Conservation (phyloP, 208 protist genomes). For the Leishmania guyanensis region DNA sequence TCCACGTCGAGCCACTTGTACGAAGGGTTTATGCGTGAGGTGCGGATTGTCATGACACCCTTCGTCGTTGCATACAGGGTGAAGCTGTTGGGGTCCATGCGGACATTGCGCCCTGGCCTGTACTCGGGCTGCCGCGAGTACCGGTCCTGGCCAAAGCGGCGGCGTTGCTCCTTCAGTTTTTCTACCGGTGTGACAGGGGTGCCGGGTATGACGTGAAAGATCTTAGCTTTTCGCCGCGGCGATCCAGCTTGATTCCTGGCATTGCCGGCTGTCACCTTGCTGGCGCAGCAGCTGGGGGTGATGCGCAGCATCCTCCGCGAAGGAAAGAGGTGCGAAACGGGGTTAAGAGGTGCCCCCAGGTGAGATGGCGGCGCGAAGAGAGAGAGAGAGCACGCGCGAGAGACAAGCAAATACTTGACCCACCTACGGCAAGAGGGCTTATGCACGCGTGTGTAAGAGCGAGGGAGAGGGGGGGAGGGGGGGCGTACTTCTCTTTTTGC, state of each 20-base stretch:
- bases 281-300: constrained; percentile 35
- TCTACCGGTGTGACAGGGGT: constrained; percentile 78
- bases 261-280: constrained; percentile 83
- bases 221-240: constrained; percentile 59
- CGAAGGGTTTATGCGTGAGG: constrained; percentile 62
- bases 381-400: neutral
- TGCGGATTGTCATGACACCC: constrained; percentile 78
- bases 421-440: neutral
- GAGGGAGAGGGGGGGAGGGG: neutral
- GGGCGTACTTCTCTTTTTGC: neutral
- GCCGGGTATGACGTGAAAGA: constrained; percentile 78
- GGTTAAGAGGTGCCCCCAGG: neutral
- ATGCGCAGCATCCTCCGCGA: constrained; percentile 53
- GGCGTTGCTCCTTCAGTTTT: constrained; percentile 82
- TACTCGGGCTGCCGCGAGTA: constrained; percentile 80
- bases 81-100: constrained; percentile 83
- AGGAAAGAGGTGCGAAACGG: neutral
- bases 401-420: neutral
- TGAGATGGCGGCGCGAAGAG: neutral
- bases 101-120: constrained; percentile 70
- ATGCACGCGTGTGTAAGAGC: neutral
- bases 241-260: constrained; percentile 80
- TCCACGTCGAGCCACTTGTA: constrained; percentile 90
- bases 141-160: constrained; percentile 76
- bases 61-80: constrained; percentile 82